These are phyloP conservation scores for Durusdinium trenchii DNA, from an alignment of 73 alveolate genomes.

Conservation along the genomic window DNA sequence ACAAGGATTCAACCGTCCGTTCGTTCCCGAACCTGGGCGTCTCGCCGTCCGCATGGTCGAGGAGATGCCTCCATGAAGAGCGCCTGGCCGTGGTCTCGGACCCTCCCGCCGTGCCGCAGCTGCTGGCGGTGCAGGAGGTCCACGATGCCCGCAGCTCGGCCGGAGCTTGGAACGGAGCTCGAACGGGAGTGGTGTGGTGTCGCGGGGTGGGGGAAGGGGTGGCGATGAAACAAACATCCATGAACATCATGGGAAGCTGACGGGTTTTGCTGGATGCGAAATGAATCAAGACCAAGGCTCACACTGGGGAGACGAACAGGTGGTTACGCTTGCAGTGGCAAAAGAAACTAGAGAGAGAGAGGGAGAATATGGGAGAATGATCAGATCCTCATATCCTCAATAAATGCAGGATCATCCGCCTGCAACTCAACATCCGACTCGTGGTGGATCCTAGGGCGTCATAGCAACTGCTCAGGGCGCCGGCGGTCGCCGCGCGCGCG, in stretches of 20 bases:
- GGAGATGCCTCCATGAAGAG: background rate
- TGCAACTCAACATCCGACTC: background rate
- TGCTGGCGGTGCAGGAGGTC: constrained; percentile 18
- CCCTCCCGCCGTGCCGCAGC: constrained; percentile 74
- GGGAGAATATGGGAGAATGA: too few relatives aligned
- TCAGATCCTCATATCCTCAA: too few relatives aligned
- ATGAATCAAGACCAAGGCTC: too few relatives aligned
- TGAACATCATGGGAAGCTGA: too few relatives aligned
- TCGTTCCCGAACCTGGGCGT: too few relatives aligned
- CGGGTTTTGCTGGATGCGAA: too few relatives aligned
- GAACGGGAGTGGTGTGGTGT: background rate
- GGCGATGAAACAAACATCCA: too few relatives aligned
- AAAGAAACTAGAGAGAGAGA: too few relatives aligned
- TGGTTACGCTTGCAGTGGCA: too few relatives aligned
- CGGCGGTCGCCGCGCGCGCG: background rate
- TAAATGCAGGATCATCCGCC: too few relatives aligned
- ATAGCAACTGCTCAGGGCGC: background rate
- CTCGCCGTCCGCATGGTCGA: background rate
- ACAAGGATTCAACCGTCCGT: too few relatives aligned
- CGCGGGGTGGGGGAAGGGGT: background rate
- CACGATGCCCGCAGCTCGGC: constrained; percentile 36
- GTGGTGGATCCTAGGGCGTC: background rate
- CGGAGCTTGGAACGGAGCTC: background rate
- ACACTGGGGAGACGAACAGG: too few relatives aligned
- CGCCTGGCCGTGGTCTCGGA: constrained; percentile 52